phyloP scores from a whole-genome alignment of 345 rosid genomes.

The Pugionium dolabratum region DNA sequence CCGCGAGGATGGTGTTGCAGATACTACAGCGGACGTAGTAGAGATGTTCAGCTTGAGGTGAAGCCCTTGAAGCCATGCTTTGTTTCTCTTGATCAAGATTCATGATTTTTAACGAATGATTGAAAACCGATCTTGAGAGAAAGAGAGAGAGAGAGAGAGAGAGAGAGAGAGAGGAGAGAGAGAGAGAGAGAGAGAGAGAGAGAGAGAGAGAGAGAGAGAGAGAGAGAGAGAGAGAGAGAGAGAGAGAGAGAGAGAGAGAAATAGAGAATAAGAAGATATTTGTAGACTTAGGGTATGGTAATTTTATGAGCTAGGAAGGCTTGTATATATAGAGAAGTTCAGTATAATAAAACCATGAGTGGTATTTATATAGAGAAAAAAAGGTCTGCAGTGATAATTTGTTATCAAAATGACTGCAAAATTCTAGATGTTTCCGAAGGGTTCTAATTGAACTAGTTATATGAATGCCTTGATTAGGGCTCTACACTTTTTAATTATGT shows the following conservation, averaged over 20 bases:
- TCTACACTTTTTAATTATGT: too few relatives aligned
- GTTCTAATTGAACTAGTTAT: too few relatives aligned
- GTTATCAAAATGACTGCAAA: too few relatives aligned
- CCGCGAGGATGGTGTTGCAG: constrained; percentile 99
- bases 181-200: constrained; percentile 2
- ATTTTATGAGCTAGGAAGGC: constrained; percentile 23
- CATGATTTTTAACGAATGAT: constrained; percentile 37
- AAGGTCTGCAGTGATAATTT: too few relatives aligned
- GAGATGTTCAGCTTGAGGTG: constrained; percentile 70
- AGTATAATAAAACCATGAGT: constrained; percentile 22
- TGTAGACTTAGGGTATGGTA: constrained; percentile 24
- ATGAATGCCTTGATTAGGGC: too few relatives aligned
- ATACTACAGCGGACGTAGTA: constrained; percentile 97
- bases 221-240: constrained; percentile 8
- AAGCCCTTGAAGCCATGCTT: constrained; percentile 56
- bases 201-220: background rate
- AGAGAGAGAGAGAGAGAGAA: constrained; percentile 7
- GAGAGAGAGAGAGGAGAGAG: background rate
- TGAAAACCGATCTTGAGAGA: constrained; percentile 18
- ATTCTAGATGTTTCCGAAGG: too few relatives aligned
- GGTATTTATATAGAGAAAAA: background rate
- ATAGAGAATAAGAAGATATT: constrained; percentile 27
- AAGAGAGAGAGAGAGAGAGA: background rate
- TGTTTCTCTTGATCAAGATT: constrained; percentile 63
- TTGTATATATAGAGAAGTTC: constrained; percentile 34